Conservation (phyloP, 2,329 filamentous ascomycete genomes). For the Davidsoniella eucalypti region DNA sequence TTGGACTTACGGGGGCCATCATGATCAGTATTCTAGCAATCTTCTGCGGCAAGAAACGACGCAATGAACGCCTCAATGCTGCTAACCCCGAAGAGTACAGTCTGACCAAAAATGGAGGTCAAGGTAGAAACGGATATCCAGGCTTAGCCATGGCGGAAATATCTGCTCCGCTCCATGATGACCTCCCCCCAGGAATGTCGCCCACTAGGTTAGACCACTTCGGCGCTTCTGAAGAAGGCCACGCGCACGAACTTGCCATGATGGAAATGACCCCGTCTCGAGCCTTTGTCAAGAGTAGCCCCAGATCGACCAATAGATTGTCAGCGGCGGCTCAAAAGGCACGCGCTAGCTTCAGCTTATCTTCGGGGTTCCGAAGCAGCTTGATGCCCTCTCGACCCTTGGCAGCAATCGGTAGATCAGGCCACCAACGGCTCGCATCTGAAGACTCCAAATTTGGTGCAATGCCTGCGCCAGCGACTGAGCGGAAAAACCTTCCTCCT, state of each 20-base stretch:
- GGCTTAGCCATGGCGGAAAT: slow-evolving; percentile 22
- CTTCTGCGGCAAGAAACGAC: slow-evolving; percentile 26
- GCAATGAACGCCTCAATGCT: slow-evolving; percentile 23
- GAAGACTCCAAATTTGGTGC: not conserved
- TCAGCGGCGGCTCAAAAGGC: not conserved
- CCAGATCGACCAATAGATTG: not conserved
- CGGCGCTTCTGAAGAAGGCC: slow-evolving; percentile 6
- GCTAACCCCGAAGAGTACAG: slow-evolving; percentile 14
- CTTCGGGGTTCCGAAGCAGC: not conserved
- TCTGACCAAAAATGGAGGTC: slow-evolving; percentile 21
- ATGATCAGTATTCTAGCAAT: slow-evolving; percentile 32
- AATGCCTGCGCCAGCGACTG: not conserved
- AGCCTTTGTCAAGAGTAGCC: slow-evolving; percentile 10
- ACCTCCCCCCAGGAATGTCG: not conserved
- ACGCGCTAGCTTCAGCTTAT: not conserved
- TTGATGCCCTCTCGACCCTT: not conserved
- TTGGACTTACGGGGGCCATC: slow-evolving; percentile 34
- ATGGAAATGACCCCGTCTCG: slow-evolving; percentile 15
- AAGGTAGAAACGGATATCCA: too few species aligned
- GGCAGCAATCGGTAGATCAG: not conserved
- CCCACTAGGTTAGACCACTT: slow-evolving; percentile 10
- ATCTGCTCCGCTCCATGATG: slow-evolving; percentile 23
- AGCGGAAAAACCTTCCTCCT: slow-evolving; percentile 4
- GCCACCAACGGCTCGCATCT: slow-evolving; percentile 7
- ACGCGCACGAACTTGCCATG: slow-evolving; percentile 3